phyloP scores from a whole-genome alignment of 164 flowering plant species.

The Berberis thunbergii region DNA sequence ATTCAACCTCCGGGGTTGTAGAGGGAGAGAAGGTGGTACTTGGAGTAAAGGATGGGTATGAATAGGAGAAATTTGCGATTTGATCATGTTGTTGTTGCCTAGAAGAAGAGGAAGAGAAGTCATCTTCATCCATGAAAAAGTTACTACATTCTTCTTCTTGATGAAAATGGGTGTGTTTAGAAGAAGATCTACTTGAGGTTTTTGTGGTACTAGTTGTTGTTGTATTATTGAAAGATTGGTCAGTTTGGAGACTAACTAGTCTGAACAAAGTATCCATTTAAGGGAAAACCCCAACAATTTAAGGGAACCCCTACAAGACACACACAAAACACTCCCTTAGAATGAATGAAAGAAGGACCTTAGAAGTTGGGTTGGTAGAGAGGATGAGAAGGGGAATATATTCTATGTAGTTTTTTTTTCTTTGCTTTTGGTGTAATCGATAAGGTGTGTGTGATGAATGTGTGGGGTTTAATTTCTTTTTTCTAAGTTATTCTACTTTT shows the following conservation, averaged over 20 bases:
- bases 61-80: conserved; percentile 25
- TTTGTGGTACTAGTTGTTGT: conserved; percentile 40
- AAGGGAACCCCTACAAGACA: conserved; percentile 8
- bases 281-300: background rate
- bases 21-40: conserved; percentile 29
- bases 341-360: background rate
- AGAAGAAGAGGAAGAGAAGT: background rate
- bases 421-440: conserved; percentile 43
- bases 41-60: conserved; percentile 12
- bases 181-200: conserved; percentile 59
- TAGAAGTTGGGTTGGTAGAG: conserved; percentile 11
- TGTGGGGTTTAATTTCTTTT: conserved; percentile 14
- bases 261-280: conserved; percentile 88
- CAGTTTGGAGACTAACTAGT: conserved; percentile 60
- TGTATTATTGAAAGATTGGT: conserved; percentile 51
- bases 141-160: conserved; percentile 71
- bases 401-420: conserved; percentile 21
- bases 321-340: background rate
- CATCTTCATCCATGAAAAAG: conserved; percentile 96
- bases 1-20: conserved; percentile 26
- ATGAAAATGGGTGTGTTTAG: conserved; percentile 30
- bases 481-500: background rate
- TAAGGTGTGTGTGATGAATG: conserved; percentile 14
- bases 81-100: background rate
- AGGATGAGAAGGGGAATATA: conserved; percentile 29